Evolutionary conservation across 176 grass and related monocot species (phyloP).

Genomic region (Olyra latifolia): DNA sequence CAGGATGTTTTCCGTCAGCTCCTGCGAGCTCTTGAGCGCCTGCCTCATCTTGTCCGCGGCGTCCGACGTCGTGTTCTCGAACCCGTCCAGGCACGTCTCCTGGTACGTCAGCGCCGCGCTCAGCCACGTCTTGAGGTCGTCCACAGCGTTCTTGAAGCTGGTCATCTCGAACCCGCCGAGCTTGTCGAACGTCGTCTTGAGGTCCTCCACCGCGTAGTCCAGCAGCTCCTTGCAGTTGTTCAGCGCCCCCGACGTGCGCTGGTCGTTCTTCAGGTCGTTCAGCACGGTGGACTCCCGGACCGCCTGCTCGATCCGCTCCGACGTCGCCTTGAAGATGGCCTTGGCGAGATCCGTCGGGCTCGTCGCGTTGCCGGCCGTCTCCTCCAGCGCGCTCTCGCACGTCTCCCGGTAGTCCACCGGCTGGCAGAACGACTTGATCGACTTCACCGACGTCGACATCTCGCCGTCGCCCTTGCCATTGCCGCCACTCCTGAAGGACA

Average conservation of each 20-base stretch:
- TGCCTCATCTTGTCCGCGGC: constrained; percentile 59
- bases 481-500: constrained; percentile 18
- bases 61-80: constrained; percentile 49
- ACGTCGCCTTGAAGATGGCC: constrained; percentile 71
- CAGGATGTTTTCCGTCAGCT: constrained; percentile 81
- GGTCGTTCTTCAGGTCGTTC: constrained; percentile 52
- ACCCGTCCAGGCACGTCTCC: constrained; percentile 81
- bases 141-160: constrained; percentile 50
- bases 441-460: constrained; percentile 55
- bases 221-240: constrained; percentile 70
- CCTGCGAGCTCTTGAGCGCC: constrained; percentile 56
- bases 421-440: constrained; percentile 62
- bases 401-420: constrained; percentile 64
- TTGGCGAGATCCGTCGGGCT: constrained; percentile 49
- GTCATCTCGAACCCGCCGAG: constrained; percentile 59
- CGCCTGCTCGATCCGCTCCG: constrained; percentile 47
- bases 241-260: constrained; percentile 61
- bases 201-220: constrained; percentile 72
- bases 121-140: constrained; percentile 82
- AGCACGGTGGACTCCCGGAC: constrained; percentile 54
- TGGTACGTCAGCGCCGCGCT: constrained; percentile 76
- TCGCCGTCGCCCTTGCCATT: not conserved
- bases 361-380: constrained; percentile 44
- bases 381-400: constrained; percentile 57
- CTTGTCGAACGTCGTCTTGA: constrained; percentile 53